Percentiles rank a stretch among this genome's conserved stretches.
Conservation (phyloP, 257 asterid species). For the Solanum boliviense region DNA sequence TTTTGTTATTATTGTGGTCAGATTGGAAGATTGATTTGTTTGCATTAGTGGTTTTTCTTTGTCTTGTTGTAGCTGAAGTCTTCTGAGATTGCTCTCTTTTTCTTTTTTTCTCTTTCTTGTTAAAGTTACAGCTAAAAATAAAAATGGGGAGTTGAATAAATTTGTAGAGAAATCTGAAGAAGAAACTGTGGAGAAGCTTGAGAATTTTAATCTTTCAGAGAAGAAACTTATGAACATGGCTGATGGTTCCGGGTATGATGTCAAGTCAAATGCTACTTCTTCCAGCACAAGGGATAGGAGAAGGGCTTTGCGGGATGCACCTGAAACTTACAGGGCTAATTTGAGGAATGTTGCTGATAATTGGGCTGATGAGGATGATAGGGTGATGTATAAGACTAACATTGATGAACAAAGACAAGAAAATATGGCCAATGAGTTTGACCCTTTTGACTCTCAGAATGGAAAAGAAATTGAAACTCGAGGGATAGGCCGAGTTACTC, state of each 20-base stretch:
- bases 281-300: constrained; percentile 45
- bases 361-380: constrained; percentile 20
- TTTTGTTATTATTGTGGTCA: background rate
- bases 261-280: constrained; percentile 37
- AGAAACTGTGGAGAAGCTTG: constrained; percentile 38
- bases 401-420: constrained; percentile 10
- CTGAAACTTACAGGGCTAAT: constrained; percentile 19
- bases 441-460: constrained; percentile 1
- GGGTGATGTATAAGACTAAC: constrained; percentile 6
- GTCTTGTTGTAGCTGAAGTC: background rate
- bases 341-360: constrained; percentile 8
- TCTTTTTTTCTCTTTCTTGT: background rate
- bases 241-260: constrained; percentile 48
- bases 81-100: background rate
- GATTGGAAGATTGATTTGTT: background rate
- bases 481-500: constrained; percentile 2
- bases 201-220: constrained; percentile 22
- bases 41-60: background rate
- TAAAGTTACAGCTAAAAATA: constrained; percentile 52
- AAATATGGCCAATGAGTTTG: constrained; percentile 16
- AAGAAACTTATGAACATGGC: constrained; percentile 25
- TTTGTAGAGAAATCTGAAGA: constrained; percentile 47
- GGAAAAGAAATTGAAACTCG: constrained; percentile 10
- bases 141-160: constrained; percentile 44
- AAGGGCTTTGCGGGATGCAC: constrained; percentile 17